Evolutionary conservation across 2,329 filamentous ascomycete species (phyloP).

Genomic region (Gaeumannomyces sp.): DNA sequence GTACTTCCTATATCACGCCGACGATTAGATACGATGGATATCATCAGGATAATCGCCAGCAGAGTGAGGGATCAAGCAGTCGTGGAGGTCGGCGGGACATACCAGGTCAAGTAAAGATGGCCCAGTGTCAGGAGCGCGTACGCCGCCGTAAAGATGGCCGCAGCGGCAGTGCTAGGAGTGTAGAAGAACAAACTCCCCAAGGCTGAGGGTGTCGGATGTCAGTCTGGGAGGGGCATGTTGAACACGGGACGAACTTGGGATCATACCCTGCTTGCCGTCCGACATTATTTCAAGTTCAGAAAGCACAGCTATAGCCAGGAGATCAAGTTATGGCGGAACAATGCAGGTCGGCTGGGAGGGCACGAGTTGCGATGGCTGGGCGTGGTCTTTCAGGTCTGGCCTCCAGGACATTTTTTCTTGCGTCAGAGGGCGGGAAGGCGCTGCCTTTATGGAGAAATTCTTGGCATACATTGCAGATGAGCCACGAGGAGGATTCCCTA

Average conservation of each 20-base stretch:
- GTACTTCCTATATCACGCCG: conserved; percentile 25
- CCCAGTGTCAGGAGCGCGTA: conserved; percentile 31
- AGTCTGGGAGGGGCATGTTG: neutral
- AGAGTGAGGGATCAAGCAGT: neutral
- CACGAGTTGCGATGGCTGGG: too few relatives aligned
- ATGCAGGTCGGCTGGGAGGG: too few relatives aligned
- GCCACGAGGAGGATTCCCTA: too few relatives aligned
- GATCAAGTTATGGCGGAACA: too few relatives aligned
- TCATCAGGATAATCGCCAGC: neutral
- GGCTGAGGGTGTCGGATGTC: conserved; percentile 22
- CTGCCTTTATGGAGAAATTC: too few relatives aligned
- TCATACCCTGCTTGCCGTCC: neutral
- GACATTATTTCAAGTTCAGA: neutral
- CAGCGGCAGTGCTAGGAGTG: conserved; percentile 40
- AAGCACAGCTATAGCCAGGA: too few relatives aligned
- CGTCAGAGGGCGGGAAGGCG: too few relatives aligned
- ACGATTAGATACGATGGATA: neutral
- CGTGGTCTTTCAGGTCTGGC: too few relatives aligned
- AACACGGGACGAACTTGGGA: neutral
- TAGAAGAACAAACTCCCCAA: conserved; percentile 39
- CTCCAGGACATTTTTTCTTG: too few relatives aligned
- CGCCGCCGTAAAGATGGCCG: conserved; percentile 39
- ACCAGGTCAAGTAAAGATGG: conserved; percentile 42
- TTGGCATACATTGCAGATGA: too few relatives aligned
- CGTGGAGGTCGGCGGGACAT: conserved; percentile 21